Base-by-base conservation (phyloP, 306 rosid genomes). In the Dicorynia guianensis region DNA sequence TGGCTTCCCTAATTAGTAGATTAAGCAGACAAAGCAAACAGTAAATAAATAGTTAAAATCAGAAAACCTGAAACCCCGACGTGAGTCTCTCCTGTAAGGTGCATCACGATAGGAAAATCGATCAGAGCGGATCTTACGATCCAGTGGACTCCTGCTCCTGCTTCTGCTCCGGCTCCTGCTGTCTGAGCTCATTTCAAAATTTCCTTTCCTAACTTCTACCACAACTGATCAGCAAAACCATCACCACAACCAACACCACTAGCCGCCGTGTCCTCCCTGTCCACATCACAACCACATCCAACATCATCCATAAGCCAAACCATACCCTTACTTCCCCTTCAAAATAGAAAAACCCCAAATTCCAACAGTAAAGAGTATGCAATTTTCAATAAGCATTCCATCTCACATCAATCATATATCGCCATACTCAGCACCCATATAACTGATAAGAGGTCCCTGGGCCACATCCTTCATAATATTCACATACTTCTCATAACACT, bases 201-300 rank as follows among this genome's bases (percentile, higher is more conserved):
- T 47, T 64, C 62, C 80, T 91, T 81, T 58, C 84, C 74, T 47
- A 90, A 80, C 82, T 79, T 88, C 89, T 74, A 92, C 83, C 72
- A 83, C 91, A 83, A 87, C 77, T 79, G 96, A 85, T 82, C 85
- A 67, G 93, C 82, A 85, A 79, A 74, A 83, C 73, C 85, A 81
- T 84, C 89, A 92, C 91, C 85, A 83, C 91, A 76, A 85, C 87
- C 79, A 86, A 85, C 93, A 86, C 81, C 79, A 82, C 87, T 83
- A 85, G 87, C 84, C 68, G 82, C 89, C 64, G 92, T 76, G 85
- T 87, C 87, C 97, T 86, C 85, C 99, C 99, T 92, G 99, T 90
- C 98, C 99, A 96, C 87, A 96, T 87, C 79, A 92, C 92, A 95
- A 90, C 96, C 94, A 90, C 76, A 86, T 88, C 97, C 90, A 92